Percentiles rank a stretch among this genome's conserved stretches.
Evolutionary conservation across 352 stramenopile species (phyloP).

Genomic region (Chrysophaeum taylorii): DNA sequence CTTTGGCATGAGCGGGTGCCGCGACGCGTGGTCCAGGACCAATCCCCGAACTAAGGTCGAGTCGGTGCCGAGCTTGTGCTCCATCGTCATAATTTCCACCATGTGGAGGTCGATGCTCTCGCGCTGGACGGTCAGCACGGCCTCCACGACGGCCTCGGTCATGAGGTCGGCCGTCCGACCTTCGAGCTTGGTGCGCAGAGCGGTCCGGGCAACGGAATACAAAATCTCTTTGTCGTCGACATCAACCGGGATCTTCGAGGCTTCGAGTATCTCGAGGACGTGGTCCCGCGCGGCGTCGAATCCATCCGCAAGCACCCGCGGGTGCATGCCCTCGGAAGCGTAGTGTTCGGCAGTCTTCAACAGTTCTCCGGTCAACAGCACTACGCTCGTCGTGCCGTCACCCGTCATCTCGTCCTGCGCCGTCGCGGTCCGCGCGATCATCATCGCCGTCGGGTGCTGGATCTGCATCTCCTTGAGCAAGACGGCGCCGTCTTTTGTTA

Average conservation of each 20-base stretch:
- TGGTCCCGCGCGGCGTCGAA: slow-evolving; percentile 93
- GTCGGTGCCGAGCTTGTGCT: slow-evolving; percentile 85
- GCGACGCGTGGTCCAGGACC: slow-evolving; percentile 94
- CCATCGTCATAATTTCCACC: slow-evolving; percentile 99
- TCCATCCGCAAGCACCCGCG: slow-evolving; percentile 89
- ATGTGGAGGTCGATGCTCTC: slow-evolving; percentile 92
- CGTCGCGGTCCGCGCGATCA: slow-evolving; percentile 95
- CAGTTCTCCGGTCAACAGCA: slow-evolving; percentile 96
- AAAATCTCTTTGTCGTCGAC: slow-evolving; percentile 69
- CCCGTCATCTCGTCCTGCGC: slow-evolving; percentile 80
- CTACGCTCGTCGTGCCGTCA: slow-evolving; percentile 94
- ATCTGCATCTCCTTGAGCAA: slow-evolving; percentile 99
- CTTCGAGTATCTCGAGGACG: slow-evolving; percentile 81
- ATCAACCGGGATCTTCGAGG: slow-evolving; percentile 60
- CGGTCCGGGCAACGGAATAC: slow-evolving; percentile 80
- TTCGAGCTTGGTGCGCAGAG: slow-evolving; percentile 93
- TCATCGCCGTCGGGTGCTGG: slow-evolving; percentile 91
- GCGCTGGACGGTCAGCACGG: slow-evolving; percentile 83
- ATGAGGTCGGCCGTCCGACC: slow-evolving; percentile 75
- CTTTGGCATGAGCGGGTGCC: slow-evolving; percentile 97
- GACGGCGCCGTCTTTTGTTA: slow-evolving; percentile 99
- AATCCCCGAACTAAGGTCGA: slow-evolving; percentile 79
- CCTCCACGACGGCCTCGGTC: slow-evolving; percentile 91
- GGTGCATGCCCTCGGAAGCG: slow-evolving; percentile 88
- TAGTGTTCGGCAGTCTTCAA: slow-evolving; percentile 94